These are phyloP conservation scores for Linnemannia hyalina DNA, from an alignment of 192 early-diverging fungal species.

Conservation along the genomic window DNA sequence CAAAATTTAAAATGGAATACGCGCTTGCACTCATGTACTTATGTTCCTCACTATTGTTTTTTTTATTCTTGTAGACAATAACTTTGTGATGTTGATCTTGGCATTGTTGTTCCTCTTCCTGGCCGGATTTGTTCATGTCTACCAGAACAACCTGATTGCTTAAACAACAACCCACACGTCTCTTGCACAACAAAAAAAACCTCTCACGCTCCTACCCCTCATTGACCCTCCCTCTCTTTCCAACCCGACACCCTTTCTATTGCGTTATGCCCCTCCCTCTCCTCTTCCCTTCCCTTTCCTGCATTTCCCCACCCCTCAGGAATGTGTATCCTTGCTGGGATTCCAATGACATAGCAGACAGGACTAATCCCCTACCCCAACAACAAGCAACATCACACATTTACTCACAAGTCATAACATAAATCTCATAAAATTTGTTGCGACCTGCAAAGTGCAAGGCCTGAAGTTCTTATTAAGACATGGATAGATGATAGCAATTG, in stretches of 20 bases:
- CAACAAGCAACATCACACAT: background rate
- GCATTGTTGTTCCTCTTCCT: constrained; percentile 49
- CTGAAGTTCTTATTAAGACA: too few species aligned
- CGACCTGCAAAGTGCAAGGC: too few species aligned
- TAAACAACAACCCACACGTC: background rate
- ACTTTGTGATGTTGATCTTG: constrained; percentile 50
- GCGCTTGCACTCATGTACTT: background rate
- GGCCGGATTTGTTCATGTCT: constrained; percentile 36
- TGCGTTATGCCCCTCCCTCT: background rate
- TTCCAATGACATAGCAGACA: background rate
- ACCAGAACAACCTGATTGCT: constrained; percentile 19
- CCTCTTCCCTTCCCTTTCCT: background rate
- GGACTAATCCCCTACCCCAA: background rate
- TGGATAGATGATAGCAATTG: too few species aligned
- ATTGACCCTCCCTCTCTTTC: background rate
- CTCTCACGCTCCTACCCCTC: background rate
- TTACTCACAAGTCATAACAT: too few species aligned
- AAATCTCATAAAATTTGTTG: too few species aligned
- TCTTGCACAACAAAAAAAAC: background rate
- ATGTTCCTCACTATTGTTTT: background rate
- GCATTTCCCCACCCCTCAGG: background rate
- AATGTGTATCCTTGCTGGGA: background rate
- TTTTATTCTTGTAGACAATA: constrained; percentile 30
- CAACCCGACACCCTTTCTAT: background rate
- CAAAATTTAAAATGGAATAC: background rate